Base-by-base conservation (phyloP, 176 grass and related monocot species). In the Aegilops speltoides region DNA sequence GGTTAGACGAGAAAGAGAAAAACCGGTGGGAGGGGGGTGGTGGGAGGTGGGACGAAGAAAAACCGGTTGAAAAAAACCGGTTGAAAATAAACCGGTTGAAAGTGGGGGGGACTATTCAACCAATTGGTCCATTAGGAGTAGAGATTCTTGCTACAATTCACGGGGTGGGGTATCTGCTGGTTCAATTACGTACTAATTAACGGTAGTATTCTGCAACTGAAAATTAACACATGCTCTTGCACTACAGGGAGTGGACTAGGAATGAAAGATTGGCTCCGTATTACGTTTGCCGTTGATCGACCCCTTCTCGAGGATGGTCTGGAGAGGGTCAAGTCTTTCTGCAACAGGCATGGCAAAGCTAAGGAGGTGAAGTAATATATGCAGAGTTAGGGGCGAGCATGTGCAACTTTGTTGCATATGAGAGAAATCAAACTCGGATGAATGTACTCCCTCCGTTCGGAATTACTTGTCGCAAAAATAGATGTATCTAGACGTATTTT, bases 191-290 rank as follows among this genome's bases (percentile, higher is more conserved):
- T 54, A 54, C 15, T 28, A 31, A 32, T 52, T 9, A 3, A 4
- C 6, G 10, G 11, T 14, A 60, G 10, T 61, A 9, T 61, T 37
- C 17, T 37, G 4, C 0, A 56, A 24, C 54, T 14, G 4, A 59
- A 40, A 36, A 67, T 13, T 67, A 67, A 50, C 2, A 34, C 10
- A 52, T 29, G 19, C 17, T 8, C 0, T 2, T 70, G 36, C 15
- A 64, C 32, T 78, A 34, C 85, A 97, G 91, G 89, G 24, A 89
- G 78, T 54, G 74, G 68, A 28, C 43, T 91, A 1, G 87, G 88
- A 25, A 89, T 93, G 87, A 91, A 91, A 68, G 78, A 91, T 32
- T 97, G 91, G 91, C 79, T 93, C 8, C 85, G 94, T 0, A 43
- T 97, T 13, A 93, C 89, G 6, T 97, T 93, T n/a, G 89, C 89